These are phyloP conservation scores for Alectoria sarmentosa DNA, from an alignment of 495 filamentous ascomycete genomes.

Conservation along the genomic window DNA sequence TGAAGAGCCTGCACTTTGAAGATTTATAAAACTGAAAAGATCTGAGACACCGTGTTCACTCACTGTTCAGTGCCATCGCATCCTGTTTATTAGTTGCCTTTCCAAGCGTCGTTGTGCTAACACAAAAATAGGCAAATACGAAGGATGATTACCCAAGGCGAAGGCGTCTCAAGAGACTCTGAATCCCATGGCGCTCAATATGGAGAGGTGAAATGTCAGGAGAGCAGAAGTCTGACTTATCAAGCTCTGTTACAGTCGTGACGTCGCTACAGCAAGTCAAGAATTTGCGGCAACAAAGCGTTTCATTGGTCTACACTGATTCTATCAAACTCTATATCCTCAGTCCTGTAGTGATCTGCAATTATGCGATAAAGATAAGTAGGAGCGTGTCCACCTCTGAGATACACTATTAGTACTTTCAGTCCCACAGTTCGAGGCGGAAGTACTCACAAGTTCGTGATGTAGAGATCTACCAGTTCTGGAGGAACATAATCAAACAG, in stretches of 20 bases:
- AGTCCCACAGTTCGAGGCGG: neutral
- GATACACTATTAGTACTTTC: constrained; percentile 28
- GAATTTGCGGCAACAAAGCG: neutral
- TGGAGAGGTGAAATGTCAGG: neutral
- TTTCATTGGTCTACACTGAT: constrained; percentile 8
- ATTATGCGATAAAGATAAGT: constrained; percentile 77
- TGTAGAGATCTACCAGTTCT: constrained; percentile 78
- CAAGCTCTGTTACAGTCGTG: neutral
- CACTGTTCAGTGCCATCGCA: neutral
- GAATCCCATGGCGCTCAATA: neutral
- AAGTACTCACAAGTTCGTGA: constrained; percentile 78
- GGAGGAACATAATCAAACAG: constrained; percentile 76
- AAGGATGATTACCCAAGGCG: neutral
- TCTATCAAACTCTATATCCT: constrained; percentile 53
- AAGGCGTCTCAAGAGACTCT: neutral
- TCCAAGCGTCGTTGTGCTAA: neutral
- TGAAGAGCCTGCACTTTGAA: constrained; percentile 35
- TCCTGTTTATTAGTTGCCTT: neutral
- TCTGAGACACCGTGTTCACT: constrained; percentile 38
- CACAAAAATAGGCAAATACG: neutral
- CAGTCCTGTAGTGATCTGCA: constrained; percentile 75
- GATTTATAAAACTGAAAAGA: constrained; percentile 53
- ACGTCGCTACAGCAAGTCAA: neutral
- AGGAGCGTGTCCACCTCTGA: constrained; percentile 70
- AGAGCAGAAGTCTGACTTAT: neutral